Percentiles rank a stretch among this genome's conserved stretches.
Conservation (phyloP, 2,329 filamentous ascomycete species). For the Colletotrichum sp. region DNA sequence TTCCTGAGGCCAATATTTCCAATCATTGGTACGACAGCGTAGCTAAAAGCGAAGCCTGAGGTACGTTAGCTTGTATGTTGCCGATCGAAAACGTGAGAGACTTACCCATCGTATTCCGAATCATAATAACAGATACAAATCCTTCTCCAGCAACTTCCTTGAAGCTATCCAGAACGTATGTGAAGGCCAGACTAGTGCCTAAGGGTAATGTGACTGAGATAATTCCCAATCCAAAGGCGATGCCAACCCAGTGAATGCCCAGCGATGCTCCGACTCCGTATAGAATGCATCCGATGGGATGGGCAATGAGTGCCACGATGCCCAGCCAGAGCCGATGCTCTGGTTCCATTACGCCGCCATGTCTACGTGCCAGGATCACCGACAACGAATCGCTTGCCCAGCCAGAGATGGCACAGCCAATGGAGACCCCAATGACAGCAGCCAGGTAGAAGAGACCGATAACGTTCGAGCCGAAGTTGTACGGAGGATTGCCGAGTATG, state of each 20-base stretch:
- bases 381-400: conserved; percentile 26
- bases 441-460: conserved; percentile 26
- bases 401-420: conserved; percentile 26
- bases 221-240: conserved; percentile 26
- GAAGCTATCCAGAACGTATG: conserved; percentile 29
- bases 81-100: neutral
- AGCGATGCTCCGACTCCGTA: conserved; percentile 27
- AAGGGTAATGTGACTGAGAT: conserved; percentile 27
- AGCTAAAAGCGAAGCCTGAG: conserved; percentile 27
- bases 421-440: conserved; percentile 24
- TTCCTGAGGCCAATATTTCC: conserved; percentile 23
- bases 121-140: conserved; percentile 25
- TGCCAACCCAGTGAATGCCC: conserved; percentile 27
- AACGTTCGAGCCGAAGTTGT: conserved; percentile 27
- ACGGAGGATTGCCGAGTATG: conserved; percentile 25
- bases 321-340: conserved; percentile 29
- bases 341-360: conserved; percentile 28
- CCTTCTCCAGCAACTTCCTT: conserved; percentile 27
- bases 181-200: conserved; percentile 26
- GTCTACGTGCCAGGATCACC: conserved; percentile 24
- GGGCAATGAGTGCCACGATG: conserved; percentile 23
- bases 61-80: neutral
- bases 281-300: conserved; percentile 27
- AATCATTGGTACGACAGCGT: conserved; percentile 29
- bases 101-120: conserved; percentile 28